phyloP scores from a whole-genome alignment of 441 rosid genomes.

The Mallotus repandus region DNA sequence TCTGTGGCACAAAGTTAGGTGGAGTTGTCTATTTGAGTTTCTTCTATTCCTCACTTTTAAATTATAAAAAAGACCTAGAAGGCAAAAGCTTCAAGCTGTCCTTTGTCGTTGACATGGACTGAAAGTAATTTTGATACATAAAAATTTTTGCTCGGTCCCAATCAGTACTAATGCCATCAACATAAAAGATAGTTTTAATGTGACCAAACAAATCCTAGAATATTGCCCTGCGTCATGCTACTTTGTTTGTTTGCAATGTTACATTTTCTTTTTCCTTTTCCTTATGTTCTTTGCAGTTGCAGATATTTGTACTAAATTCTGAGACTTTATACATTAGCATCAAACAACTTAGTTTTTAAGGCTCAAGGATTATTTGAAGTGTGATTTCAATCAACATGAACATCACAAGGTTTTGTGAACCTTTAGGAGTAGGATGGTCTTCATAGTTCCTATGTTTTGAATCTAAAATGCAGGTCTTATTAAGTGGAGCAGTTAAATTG shows the following conservation, averaged over 20 bases:
- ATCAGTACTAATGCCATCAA: neutral
- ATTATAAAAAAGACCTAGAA: no score
- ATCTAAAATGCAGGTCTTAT: neutral
- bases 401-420: neutral
- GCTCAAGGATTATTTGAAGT: neutral
- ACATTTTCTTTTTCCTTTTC: neutral
- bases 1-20: neutral
- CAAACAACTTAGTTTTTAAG: neutral
- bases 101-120: neutral
- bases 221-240: neutral
- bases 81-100: no score
- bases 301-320: neutral
- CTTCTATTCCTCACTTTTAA: no score
- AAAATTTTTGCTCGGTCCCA: neutral
- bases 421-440: neutral
- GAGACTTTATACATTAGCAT: neutral
- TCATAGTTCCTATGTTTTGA: neutral
- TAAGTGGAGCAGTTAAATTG: neutral
- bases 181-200: no score
- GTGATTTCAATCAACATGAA: neutral
- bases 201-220: neutral
- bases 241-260: constrained; percentile 6
- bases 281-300: neutral
- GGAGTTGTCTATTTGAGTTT: no score
- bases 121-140: neutral